phyloP scores from a whole-genome alignment of 169 alveolate species.

The Cyclospora cayetanensis region DNA sequence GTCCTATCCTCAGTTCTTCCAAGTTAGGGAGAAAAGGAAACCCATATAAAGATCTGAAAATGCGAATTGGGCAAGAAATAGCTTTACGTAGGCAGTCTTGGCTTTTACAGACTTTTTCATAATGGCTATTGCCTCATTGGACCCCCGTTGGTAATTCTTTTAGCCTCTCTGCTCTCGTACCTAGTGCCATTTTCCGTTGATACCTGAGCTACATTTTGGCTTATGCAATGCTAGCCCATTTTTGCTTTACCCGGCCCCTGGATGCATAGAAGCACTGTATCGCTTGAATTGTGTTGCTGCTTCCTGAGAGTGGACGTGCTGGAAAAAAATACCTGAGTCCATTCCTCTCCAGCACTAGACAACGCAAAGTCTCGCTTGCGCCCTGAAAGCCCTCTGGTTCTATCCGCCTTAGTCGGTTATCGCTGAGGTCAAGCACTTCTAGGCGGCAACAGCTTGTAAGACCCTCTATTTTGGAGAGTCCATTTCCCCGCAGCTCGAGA shows the following conservation, averaged over 20 bases:
- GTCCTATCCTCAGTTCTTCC: slow-evolving; percentile 51
- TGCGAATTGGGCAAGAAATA: neutral
- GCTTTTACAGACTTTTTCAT: too few relatives aligned
- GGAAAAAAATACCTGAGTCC: slow-evolving; percentile 48
- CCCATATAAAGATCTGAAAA: slow-evolving; percentile 33
- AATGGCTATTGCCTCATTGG: neutral
- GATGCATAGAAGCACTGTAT: neutral
- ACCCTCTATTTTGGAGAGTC: slow-evolving; percentile 47
- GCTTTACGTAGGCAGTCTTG: too few relatives aligned
- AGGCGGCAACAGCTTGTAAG: slow-evolving; percentile 24
- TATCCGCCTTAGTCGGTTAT: slow-evolving; percentile 53
- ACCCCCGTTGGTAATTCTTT: too few relatives aligned
- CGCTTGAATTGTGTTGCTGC: neutral
- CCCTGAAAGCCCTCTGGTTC: slow-evolving; percentile 56
- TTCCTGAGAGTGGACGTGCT: neutral
- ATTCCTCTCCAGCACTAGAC: slow-evolving; percentile 57
- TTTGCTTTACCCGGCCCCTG: neutral
- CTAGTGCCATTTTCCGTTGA: too few relatives aligned
- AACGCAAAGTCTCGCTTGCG: neutral
- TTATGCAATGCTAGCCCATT: neutral
- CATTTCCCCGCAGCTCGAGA: slow-evolving; percentile 60
- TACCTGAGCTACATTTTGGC: neutral
- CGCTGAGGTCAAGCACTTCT: slow-evolving; percentile 64
- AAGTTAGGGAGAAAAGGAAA: slow-evolving; percentile 39
- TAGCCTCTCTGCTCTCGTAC: too few relatives aligned